Conservation (phyloP, 768 basidiomycete genomes). For the Tylopilus felleus region DNA sequence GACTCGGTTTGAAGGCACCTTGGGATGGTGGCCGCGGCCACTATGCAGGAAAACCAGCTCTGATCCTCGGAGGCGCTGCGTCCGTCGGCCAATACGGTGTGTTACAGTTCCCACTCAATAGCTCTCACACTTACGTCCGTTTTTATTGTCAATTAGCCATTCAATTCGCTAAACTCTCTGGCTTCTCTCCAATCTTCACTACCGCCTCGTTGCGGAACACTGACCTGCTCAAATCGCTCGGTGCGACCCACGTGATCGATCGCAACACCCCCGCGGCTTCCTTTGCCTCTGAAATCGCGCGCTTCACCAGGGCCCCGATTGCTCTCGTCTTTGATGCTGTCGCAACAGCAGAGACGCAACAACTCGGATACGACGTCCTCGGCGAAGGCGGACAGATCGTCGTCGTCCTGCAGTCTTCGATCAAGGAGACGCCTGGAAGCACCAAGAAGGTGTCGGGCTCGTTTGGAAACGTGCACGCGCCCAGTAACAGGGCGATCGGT, state of each 20-base stretch:
- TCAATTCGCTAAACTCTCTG: slow-evolving; percentile 35
- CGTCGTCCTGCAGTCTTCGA: not conserved
- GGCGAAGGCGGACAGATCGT: slow-evolving; percentile 31
- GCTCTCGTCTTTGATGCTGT: slow-evolving; percentile 27
- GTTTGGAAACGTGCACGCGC: slow-evolving; percentile 10
- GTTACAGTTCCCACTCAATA: slow-evolving; percentile 14
- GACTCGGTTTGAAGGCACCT: slow-evolving; percentile 32
- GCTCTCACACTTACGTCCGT: slow-evolving; percentile 3
- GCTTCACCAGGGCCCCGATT: slow-evolving; percentile 14
- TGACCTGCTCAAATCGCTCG: slow-evolving; percentile 32
- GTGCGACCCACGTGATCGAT: slow-evolving; percentile 39
- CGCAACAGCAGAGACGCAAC: slow-evolving; percentile 31
- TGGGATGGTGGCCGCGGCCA: slow-evolving; percentile 33
- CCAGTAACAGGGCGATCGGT: slow-evolving; percentile 13
- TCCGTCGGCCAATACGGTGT: slow-evolving; percentile 39
- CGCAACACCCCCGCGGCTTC: slow-evolving; percentile 18
- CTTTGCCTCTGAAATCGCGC: slow-evolving; percentile 14
- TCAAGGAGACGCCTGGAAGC: slow-evolving; percentile 16
- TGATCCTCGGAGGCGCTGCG: slow-evolving; percentile 38
- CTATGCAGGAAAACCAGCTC: slow-evolving; percentile 28
- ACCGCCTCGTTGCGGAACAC: slow-evolving; percentile 38
- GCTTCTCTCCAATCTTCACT: slow-evolving; percentile 37
- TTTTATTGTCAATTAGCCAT: slow-evolving; percentile 21
- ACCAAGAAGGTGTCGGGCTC: slow-evolving; percentile 14
- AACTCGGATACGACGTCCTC: slow-evolving; percentile 31